Base-by-base conservation (phyloP, 768 basidiomycete genomes). In the Saitozyma sp. region DNA sequence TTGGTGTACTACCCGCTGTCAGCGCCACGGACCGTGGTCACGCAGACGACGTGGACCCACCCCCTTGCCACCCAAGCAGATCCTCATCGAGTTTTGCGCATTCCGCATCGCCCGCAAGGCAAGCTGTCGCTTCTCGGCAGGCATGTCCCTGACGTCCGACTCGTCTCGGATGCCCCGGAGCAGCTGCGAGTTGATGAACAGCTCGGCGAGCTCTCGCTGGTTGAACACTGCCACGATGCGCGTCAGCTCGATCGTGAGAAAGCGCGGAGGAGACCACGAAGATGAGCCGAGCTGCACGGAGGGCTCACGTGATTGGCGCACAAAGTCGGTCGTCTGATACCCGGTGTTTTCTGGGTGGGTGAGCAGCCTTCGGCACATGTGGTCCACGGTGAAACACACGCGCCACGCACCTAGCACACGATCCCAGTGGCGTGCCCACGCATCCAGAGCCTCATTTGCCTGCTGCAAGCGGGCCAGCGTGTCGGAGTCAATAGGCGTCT, bases 101-200 rank as follows among this genome's bases (percentile, higher is more conserved):
- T 91, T 90, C 56, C 86, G 82, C 68, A 96, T 91, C 14, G 92
- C 92, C 54, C 86, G 84, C 60, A 92, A 82, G 8, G 92, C 92
- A 29, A 96, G 82, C 8, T 89, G 86, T 64, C 86, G 83, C 79
- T 96, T 93, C 17, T 85, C 84, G 9, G 82, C 78, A 1, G 88
- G 88, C 89, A 95, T 92, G 58, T 86, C 87, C 67, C 87, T 85
- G 2, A 91, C 90, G 77, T 95, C 93, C 52, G 90, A 88, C 1
- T 89, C 89, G 16, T 90, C 87, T 66, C 89, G 87, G 61, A 97
- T 90, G 9, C 78, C 75, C 41, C 78, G 57, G 14, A 79, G 60
- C 17, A 76, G 68, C 56, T 79, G 75, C 37, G 75, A 78, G 56
- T 79, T 79, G 66, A 77, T 74, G 59, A 80, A 80, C 7, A 81